Evolutionary conservation across 768 basidiomycete species (phyloP).

Genomic region (Boletus tomentosulus): DNA sequence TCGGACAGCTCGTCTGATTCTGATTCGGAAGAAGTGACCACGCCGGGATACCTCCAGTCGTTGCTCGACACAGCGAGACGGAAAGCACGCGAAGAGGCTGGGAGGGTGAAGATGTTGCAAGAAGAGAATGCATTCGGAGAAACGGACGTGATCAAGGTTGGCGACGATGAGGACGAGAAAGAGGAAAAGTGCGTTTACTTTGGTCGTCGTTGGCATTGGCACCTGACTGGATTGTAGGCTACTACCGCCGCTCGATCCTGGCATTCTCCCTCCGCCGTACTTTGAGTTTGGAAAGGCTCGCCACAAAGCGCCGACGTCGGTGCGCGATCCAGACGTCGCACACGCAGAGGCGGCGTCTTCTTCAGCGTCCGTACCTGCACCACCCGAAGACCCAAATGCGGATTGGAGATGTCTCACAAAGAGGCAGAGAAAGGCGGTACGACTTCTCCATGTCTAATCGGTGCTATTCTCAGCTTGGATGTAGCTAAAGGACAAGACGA

Average conservation of each 20-base stretch:
- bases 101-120: conserved; percentile 19
- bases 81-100: conserved; percentile 39
- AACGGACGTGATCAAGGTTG: conserved; percentile 51
- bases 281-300: conserved; percentile 48
- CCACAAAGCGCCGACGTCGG: conserved; percentile 40
- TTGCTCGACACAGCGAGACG: conserved; percentile 59
- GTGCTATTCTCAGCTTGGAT: not conserved
- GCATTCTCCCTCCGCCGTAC: conserved; percentile 59
- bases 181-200: conserved; percentile 28
- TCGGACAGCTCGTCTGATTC: conserved; percentile 30
- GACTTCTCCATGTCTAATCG: conserved; percentile 10
- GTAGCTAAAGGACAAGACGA: conserved; percentile 66
- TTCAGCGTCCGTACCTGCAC: conserved; percentile 46
- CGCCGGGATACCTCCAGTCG: conserved; percentile 57
- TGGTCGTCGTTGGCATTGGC: not conserved
- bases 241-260: conserved; percentile 64
- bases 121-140: conserved; percentile 40
- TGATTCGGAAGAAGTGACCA: conserved; percentile 42
- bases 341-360: conserved; percentile 49
- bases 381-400: conserved; percentile 58
- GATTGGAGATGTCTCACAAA: conserved; percentile 69
- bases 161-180: conserved; percentile 30
- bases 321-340: conserved; percentile 63
- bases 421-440: conserved; percentile 66
- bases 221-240: conserved; percentile 34